Conservation (phyloP, 805 yeast species). For the Saccharomyces jurei region DNA sequence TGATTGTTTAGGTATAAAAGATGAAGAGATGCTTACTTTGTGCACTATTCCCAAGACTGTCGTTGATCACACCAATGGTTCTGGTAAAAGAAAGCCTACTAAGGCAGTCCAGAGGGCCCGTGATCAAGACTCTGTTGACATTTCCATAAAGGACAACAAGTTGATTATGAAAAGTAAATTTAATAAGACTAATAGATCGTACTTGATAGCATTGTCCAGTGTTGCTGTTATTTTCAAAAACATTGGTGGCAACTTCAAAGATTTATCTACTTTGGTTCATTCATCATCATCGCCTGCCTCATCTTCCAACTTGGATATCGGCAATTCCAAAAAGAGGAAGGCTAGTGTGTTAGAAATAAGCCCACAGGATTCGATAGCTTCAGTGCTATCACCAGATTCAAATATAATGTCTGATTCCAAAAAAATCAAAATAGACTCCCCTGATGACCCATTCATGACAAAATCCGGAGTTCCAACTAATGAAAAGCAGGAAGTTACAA, state of each 20-base stretch:
- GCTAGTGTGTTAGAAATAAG: slow-evolving; percentile 19
- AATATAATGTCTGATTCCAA: slow-evolving; percentile 29
- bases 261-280: background rate
- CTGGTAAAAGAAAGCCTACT: slow-evolving; percentile 27
- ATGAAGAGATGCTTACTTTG: slow-evolving; percentile 20
- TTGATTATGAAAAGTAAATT: slow-evolving; percentile 24
- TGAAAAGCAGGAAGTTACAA: background rate
- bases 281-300: background rate
- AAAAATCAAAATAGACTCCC: slow-evolving; percentile 28
- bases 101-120: slow-evolving; percentile 27
- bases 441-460: slow-evolving; percentile 26
- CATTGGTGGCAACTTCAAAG: slow-evolving; percentile 8
- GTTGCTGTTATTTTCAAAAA: slow-evolving; percentile 21
- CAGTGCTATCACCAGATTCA: slow-evolving; percentile 14
- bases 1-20: slow-evolving; percentile 27
- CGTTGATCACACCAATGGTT: slow-evolving; percentile 26
- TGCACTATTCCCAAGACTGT: slow-evolving; percentile 18
- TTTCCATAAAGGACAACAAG: slow-evolving; percentile 19
- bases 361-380: slow-evolving; percentile 6
- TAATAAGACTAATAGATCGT: slow-evolving; percentile 5
- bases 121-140: slow-evolving; percentile 26
- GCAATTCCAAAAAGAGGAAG: slow-evolving; percentile 20
- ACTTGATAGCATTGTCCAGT: slow-evolving; percentile 13
- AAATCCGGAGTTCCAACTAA: slow-evolving; percentile 4
- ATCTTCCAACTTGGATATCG: background rate